A percentile compares a stretch with the other conserved stretches of the same genome.
Conservation (phyloP, 176 grass and related monocot genomes). For the Cenchrus americanus region DNA sequence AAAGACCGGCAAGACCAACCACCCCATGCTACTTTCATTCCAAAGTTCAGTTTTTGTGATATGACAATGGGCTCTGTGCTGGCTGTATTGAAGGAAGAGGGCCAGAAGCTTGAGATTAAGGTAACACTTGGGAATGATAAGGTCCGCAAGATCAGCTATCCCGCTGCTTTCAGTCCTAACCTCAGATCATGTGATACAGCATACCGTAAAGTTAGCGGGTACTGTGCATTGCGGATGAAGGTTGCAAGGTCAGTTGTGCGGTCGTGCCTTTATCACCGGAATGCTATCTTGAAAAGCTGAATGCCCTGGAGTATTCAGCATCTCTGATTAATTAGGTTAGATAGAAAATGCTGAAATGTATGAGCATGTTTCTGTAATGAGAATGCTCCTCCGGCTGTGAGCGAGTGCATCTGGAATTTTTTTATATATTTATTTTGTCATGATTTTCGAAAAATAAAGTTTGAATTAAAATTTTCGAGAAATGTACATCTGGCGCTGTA, state of each 20-base stretch:
- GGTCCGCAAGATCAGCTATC: neutral
- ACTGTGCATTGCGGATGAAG: neutral
- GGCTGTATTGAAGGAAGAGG: neutral
- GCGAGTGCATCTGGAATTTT: too few species aligned
- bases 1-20: neutral
- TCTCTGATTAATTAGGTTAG: neutral
- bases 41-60: neutral
- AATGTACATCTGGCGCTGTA: too few species aligned
- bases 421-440: too few species aligned
- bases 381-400: too few species aligned
- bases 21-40: neutral
- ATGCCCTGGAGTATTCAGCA: neutral
- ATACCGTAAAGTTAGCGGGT: neutral
- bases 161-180: neutral
- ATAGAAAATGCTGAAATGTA: neutral
- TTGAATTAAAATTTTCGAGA: too few species aligned
- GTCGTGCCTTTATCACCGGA: neutral
- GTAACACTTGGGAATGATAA: neutral
- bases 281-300: neutral
- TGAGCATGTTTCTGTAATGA: too few species aligned
- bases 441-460: too few species aligned
- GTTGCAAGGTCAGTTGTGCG: neutral
- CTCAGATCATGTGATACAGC: neutral
- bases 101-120: neutral
- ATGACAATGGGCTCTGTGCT: neutral